phyloP scores from a whole-genome alignment of 75 land plant genomes.

The Picea glauca region DNA sequence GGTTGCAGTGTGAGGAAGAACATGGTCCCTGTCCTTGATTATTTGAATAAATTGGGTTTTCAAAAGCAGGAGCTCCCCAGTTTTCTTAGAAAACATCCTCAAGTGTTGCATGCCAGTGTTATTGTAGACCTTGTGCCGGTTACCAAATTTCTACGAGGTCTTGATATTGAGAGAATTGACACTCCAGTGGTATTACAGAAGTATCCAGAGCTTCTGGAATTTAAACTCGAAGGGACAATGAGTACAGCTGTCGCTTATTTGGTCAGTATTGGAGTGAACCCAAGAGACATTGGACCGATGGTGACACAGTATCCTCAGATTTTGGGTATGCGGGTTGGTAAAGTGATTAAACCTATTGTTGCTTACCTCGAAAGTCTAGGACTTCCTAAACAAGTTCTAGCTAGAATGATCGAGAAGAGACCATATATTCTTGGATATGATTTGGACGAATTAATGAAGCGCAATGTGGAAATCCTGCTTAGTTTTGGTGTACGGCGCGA shows the following conservation, averaged over 20 bases:
- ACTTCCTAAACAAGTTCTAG: conserved; percentile 52
- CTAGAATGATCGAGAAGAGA: conserved; percentile 63
- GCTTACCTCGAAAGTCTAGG: conserved; percentile 65
- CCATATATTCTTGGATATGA: conserved; percentile 66
- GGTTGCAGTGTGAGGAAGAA: conserved; percentile 84
- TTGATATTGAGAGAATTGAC: conserved; percentile 58
- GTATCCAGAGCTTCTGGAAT: conserved; percentile 79
- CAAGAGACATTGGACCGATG: conserved; percentile 80
- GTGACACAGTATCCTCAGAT: conserved; percentile 71
- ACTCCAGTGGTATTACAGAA: conserved; percentile 50
- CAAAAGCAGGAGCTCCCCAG: conserved; percentile 30
- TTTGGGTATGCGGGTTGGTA: conserved; percentile 85
- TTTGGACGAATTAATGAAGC: conserved; percentile 56
- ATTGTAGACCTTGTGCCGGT: conserved; percentile 76
- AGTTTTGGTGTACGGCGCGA: conserved; percentile 61
- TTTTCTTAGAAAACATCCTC: conserved; percentile 67
- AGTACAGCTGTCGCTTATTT: conserved; percentile 86
- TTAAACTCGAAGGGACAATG: conserved; percentile 89
- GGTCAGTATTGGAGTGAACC: conserved; percentile 75
- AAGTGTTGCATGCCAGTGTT: conserved; percentile 64
- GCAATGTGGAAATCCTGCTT: conserved; percentile 58
- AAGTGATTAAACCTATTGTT: conserved; percentile 60
- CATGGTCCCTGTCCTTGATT: conserved; percentile 64
- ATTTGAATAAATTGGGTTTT: conserved; percentile 61
- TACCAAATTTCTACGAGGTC: conserved; percentile 60